phyloP scores from a whole-genome alignment of 2,329 filamentous ascomycete species.

The Byssoonygena ceratinophila region DNA sequence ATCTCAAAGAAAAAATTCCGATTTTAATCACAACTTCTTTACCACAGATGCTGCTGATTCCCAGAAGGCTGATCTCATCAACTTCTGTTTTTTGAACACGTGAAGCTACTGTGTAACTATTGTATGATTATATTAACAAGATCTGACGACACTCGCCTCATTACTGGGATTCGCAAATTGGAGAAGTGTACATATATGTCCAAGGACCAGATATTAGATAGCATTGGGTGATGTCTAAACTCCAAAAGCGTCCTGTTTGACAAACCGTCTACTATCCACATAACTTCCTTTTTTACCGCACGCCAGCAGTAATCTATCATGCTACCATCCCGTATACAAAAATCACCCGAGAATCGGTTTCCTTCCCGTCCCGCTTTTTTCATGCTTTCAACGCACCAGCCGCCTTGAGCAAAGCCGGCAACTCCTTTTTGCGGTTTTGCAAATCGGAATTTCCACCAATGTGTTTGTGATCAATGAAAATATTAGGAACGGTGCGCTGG shows the following conservation, averaged over 20 bases:
- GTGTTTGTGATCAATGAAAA: slow-evolving; percentile 83
- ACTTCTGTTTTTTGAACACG: too few species aligned
- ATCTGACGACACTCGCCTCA: slow-evolving; percentile 1
- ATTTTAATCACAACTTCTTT: too few species aligned
- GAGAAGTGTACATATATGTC: neutral
- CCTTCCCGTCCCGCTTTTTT: slow-evolving; percentile 2
- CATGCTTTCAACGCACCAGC: slow-evolving; percentile 49
- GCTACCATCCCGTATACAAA: neutral
- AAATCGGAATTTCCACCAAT: slow-evolving; percentile 94
- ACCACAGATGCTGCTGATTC: neutral
- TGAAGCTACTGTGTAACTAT: neutral
- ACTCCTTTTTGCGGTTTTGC: slow-evolving; percentile 53
- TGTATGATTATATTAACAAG: neutral
- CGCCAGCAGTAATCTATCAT: neutral
- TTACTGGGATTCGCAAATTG: neutral
- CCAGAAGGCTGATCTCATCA: neutral
- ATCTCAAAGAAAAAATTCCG: neutral
- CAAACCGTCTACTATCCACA: too few species aligned
- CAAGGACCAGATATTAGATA: too few species aligned
- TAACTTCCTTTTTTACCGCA: too few species aligned
- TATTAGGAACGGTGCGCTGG: slow-evolving; percentile 88
- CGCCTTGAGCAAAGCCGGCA: slow-evolving; percentile 54
- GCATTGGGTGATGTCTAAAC: too few species aligned
- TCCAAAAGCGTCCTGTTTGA: too few species aligned
- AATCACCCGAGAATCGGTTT: neutral